Evolutionary conservation across 2,329 filamentous ascomycete genomes (phyloP).

Genomic region (Apiospora pterosperma): DNA sequence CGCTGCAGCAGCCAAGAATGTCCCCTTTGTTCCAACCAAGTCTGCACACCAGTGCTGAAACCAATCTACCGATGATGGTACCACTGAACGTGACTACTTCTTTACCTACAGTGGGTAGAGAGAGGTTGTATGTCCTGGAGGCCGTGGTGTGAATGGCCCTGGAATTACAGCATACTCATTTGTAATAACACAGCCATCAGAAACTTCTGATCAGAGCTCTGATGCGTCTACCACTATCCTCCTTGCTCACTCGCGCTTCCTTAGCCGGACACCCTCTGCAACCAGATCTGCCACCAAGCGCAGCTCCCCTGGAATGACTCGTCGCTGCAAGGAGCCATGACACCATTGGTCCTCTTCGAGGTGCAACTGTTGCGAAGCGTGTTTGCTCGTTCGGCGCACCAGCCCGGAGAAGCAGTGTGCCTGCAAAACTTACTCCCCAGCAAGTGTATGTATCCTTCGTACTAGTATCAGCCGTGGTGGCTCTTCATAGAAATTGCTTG

Average conservation of each 20-base stretch:
- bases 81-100: too few species aligned
- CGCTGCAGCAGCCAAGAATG: not conserved
- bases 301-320: not conserved
- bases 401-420: too few species aligned
- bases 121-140: not conserved
- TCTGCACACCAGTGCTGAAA: not conserved
- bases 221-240: too few species aligned
- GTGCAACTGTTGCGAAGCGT: not conserved
- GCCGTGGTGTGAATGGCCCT: not conserved
- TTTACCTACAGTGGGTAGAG: not conserved
- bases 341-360: not conserved
- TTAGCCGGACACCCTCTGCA: not conserved
- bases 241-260: too few species aligned
- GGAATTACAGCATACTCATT: not conserved
- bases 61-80: not conserved
- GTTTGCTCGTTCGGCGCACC: not conserved
- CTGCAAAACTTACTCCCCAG: not conserved
- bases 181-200: not conserved
- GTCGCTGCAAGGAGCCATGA: not conserved
- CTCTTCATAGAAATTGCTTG: not conserved
- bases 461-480: not conserved
- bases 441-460: not conserved
- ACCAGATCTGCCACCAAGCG: slow-evolving; percentile 3
- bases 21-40: not conserved
- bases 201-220: not conserved